Evolutionary conservation across 371 early-diverging fungal species (phyloP).

Genomic region (Mortierella sp.): DNA sequence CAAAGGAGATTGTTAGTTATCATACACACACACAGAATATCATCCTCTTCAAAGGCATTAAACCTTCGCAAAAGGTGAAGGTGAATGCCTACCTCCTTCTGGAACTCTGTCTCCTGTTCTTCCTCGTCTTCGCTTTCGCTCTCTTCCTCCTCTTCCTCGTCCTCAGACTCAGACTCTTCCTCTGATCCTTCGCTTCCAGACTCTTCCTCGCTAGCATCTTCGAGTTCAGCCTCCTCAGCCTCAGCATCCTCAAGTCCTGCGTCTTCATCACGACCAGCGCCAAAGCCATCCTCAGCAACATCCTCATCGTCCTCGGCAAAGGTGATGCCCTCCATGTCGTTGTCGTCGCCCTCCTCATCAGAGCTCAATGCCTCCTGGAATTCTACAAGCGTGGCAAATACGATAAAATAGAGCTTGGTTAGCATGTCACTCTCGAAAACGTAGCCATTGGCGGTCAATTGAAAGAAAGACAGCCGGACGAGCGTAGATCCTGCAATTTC

Average conservation of each 20-base stretch:
- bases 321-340: conserved; percentile 57
- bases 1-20: neutral
- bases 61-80: neutral
- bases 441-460: neutral
- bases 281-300: conserved; percentile 68
- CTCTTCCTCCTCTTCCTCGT: conserved; percentile 59
- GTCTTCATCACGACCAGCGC: conserved; percentile 65
- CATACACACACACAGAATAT: too few species aligned
- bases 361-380: conserved; percentile 47
- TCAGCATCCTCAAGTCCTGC: conserved; percentile 62
- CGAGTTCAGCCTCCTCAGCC: conserved; percentile 58
- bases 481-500: neutral
- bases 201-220: conserved; percentile 58
- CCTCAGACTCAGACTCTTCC: conserved; percentile 42
- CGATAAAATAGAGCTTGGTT: neutral
- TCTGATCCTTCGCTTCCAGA: conserved; percentile 52
- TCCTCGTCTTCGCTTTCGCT: conserved; percentile 54
- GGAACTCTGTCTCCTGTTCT: conserved; percentile 64
- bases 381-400: conserved; percentile 11
- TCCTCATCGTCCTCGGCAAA: conserved; percentile 60
- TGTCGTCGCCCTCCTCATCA: conserved; percentile 56
- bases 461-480: neutral
- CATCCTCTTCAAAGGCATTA: neutral
- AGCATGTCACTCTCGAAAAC: neutral
- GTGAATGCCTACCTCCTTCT: conserved; percentile 55